Evolutionary conservation across 106 monocot genomes (phyloP), one percentile per base, ranked within the genome.

Genomic region (Apostasia ramifera): DNA sequence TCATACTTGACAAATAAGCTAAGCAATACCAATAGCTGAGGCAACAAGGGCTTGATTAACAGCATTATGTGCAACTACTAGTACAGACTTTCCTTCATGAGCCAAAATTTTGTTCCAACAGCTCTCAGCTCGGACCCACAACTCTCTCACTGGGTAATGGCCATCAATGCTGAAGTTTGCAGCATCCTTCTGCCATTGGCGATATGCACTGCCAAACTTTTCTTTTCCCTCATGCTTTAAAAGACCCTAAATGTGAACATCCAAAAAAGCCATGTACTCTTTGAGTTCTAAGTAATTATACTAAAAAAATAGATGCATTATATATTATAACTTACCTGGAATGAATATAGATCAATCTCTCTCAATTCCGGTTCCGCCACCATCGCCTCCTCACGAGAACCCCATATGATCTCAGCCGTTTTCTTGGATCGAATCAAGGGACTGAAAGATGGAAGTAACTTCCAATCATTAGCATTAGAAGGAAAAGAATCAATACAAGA

Each of bases 21-120:
- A 54, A 6, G 47, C 43, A 47, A 38, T 63, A 92, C 95, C 89
- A 64, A 95, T 57, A 6, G 95, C 86, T 47, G 92, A 81, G 60
- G 91, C 88, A 65, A 95, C 80, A 61, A 95, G 85, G 58, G 95
- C 95, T 74, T 95, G 95, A 71, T 95, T 95, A 37, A 95, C 91
- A 10, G 95, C 95, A 81, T 95, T 95, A 54, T 95, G 95, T 60
- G 95, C 95, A 71, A 95, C 95, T 60, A 95, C 86, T 76, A 95
- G 88, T 60, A 97, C 92, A 3, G 97, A 92, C 55, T 79, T 90
- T 8, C 84, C 89, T 53, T 81, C 66, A 68, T 92, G 87, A 66
- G 74, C 81, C 53, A 97, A 79, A 40, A 97, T 97, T 68, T 74
- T 82, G 40, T 74, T 68, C 92, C 97, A 97, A 76, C 87, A 85